Base-by-base conservation (phyloP, 2,329 filamentous ascomycete species). In the Neopestalotiopsis sp. region DNA sequence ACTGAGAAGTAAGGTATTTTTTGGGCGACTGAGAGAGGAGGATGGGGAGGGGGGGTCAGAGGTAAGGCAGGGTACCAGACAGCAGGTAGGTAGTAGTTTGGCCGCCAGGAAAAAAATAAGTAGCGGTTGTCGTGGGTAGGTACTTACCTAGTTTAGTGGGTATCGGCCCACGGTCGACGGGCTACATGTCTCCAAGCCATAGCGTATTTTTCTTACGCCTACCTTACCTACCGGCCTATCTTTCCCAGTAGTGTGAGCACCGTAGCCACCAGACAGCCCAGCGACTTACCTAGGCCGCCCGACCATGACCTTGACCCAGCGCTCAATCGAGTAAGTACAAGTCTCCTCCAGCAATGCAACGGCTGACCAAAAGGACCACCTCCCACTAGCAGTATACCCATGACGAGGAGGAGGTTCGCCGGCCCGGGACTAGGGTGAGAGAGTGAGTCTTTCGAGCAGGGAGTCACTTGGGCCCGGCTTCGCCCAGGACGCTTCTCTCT, bases 111-210 rank as follows among this genome's bases (percentile, higher is more conserved):
- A 40, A 62, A 34, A 59, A 34, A 59, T 6, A 59, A 34, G 30
- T 30, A 62, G 30, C n/a, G 59, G 59, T 20, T 34, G 59, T 30
- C 32, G 24, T 24, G 61, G 61, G 61, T 24, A 64, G 61, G 61
- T 49, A 64, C 61, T 64, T 53, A 64, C 61, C 45, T 53, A 53
- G 45, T 53, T 62, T 45, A 20, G 65, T 67, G 65, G 65, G 40
- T 67, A 67, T 67, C 53, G 65, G 65, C 63, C 63, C 63, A 66
- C 32, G 63, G 63, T 40, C 42, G 49, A 56, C 63, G 30, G 53
- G 63, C 63, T 38, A 24, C 38, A 63, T 24, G 61, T n/a, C 32
- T 53, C 45, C 45, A 38, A 38, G 24, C 30, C 34, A 14, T 13
- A 63, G 38, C 32, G 34, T 14, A 24, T 38, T 34, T 24, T 38